These are phyloP conservation scores for Botrytis medusae DNA, from an alignment of 2,329 filamentous ascomycete species.

Conservation along the genomic window DNA sequence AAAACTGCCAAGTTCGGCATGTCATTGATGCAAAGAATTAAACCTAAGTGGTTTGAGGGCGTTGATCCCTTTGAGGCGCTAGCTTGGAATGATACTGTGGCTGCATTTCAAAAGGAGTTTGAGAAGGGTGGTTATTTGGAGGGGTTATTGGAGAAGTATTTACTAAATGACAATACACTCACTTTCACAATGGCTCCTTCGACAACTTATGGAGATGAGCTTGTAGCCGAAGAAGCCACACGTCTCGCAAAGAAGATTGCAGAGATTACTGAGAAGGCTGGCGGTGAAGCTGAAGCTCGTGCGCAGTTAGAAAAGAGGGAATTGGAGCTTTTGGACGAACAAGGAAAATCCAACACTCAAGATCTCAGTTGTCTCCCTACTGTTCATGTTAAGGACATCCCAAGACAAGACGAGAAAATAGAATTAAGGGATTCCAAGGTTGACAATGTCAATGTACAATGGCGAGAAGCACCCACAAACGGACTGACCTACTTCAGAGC, in stretches of 20 bases:
- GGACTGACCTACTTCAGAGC: slow-evolving; percentile 95
- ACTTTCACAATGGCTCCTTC: slow-evolving; percentile 95
- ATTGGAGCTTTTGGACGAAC: slow-evolving; percentile 74
- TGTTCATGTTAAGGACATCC: slow-evolving; percentile 85
- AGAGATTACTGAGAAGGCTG: slow-evolving; percentile 65
- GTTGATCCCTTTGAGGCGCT: slow-evolving; percentile 88
- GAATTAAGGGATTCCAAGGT: slow-evolving; percentile 63
- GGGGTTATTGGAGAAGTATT: slow-evolving; percentile 80
- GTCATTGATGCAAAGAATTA: slow-evolving; percentile 81
- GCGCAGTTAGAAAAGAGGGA: slow-evolving; percentile 75
- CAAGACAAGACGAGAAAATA: slow-evolving; percentile 66
- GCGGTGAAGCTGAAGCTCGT: slow-evolving; percentile 69
- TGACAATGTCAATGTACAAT: slow-evolving; percentile 71
- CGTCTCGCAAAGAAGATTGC: slow-evolving; percentile 74
- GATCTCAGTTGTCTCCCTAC: slow-evolving; percentile 87
- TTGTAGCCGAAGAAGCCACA: slow-evolving; percentile 73
- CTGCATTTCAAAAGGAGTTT: slow-evolving; percentile 76
- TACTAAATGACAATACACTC: slow-evolving; percentile 81
- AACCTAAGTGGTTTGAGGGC: slow-evolving; percentile 94
- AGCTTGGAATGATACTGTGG: slow-evolving; percentile 86
- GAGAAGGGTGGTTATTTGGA: slow-evolving; percentile 80
- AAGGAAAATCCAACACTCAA: slow-evolving; percentile 79
- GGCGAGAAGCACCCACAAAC: slow-evolving; percentile 91
- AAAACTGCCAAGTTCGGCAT: slow-evolving; percentile 96
- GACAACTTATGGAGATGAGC: slow-evolving; percentile 67